Base-by-base conservation (phyloP, 2,329 filamentous ascomycete species). In the Harringtonia aguacate region DNA sequence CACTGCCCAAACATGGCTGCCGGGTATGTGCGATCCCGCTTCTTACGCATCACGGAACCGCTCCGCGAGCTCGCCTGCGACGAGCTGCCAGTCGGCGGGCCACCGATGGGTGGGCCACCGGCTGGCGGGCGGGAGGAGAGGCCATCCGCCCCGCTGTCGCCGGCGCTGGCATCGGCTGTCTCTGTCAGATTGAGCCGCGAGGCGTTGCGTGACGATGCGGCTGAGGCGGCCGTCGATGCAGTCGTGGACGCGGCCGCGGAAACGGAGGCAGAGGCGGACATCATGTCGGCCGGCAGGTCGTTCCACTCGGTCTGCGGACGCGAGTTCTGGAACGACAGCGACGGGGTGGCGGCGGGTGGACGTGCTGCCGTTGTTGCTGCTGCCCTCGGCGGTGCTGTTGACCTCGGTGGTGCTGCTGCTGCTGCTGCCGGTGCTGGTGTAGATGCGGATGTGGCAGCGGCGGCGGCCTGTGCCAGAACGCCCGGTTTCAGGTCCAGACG, bases 301-400 rank as follows among this genome's bases (percentile, higher is more conserved):
- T 82, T 82, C 78, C 78, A 82, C 55, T 81, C 78, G 27, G 61
- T 75, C 18, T 74, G 70, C 3, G 78, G 72, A 8, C 77, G 67
- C 51, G 65, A 59, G 46, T 75, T 79, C 58, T 81, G 77, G 56
- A 70, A 81, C 1, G 76, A 80, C 38, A 64, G 59, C 20, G 58
- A 54, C 30, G 40, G 8, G 1, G 38, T 13, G 1, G 37, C 29
- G 6, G 27, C 34, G 29, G 54, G n/a, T n/a, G n/a, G 35, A 9
- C 42, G 18, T 20, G 47, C 36, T 4, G 35, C 18, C 2, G 43
- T 31, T 12, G 42, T 21, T 27, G 29, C 8, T 15, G 17, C 12
- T n/a, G 46, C 35, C 14, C n/a, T 18, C 28, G n/a, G n/a, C n/a
- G n/a, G n/a, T n/a, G n/a, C n/a, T n/a, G n/a, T n/a, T n/a, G n/a